Conservation (phyloP, 108 stramenopile genomes). For the Cyclotella atomus region DNA sequence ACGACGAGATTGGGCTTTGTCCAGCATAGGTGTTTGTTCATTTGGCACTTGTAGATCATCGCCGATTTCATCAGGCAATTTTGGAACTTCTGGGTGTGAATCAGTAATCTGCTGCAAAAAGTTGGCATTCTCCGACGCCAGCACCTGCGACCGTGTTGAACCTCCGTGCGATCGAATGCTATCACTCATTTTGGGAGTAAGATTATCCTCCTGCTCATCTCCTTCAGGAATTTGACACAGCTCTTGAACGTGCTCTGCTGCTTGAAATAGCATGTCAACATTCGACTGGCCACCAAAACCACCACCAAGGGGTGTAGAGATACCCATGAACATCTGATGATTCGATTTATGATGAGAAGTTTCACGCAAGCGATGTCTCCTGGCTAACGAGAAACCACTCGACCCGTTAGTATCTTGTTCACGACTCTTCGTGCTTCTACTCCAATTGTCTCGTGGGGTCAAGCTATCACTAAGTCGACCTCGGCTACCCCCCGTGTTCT, state of each 20-base stretch:
- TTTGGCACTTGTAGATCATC: conserved; percentile 12
- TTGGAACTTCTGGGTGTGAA: conserved; percentile 13
- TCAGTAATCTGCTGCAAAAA: conserved; percentile 26
- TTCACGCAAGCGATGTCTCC: not conserved
- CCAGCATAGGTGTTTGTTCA: conserved; percentile 50
- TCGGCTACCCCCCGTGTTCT: not conserved
- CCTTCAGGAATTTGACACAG: conserved; percentile 46
- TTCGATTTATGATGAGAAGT: not conserved
- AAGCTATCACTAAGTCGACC: not conserved
- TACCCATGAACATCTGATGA: conserved; percentile 21
- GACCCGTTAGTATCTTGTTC: not conserved
- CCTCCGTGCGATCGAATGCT: not conserved
- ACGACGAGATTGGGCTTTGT: not conserved
- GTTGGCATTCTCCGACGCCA: conserved; percentile 34
- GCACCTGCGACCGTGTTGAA: conserved; percentile 5
- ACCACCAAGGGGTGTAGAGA: conserved; percentile 26
- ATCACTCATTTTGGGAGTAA: not conserved
- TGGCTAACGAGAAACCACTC: too few species aligned
- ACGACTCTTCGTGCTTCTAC: conserved; percentile 25
- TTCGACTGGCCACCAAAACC: conserved; percentile 24
- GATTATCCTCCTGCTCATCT: conserved; percentile 24
- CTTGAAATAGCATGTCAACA: conserved; percentile 37
- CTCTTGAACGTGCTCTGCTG: conserved; percentile 39
- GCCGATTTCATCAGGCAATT: conserved; percentile 16
- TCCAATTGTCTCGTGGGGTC: conserved; percentile 1